Evolutionary conservation across 495 filamentous ascomycete genomes (phyloP), one percentile per base, ranked within the genome.

Genomic region (Aspergillus wentii): DNA sequence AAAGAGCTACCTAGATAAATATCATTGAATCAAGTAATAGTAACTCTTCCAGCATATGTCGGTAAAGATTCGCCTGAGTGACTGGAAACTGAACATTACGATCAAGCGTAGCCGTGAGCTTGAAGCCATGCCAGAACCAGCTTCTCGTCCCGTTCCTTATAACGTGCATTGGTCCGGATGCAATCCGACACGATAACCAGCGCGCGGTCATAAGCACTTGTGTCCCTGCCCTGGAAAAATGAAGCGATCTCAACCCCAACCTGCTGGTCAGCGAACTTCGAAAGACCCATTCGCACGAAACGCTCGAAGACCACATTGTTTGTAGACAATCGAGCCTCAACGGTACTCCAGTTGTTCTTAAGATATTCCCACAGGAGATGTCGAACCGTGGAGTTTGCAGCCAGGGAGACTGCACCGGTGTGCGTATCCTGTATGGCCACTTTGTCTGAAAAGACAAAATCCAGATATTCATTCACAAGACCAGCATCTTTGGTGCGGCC

Each of bases 291-390:
- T 44, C 83, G 80, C 46, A 98, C 55, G 62, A 94, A 92, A 15
- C 89, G 79, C 62, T 96, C 90, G 34, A 95, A 67, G 17, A 95
- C 78, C 19, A 95, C 82, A 42, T 86, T 82, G 62, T 94, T 95
- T 1, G 75, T 69, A 42, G 83, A 78, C 33, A 96, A 69, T 49
- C 79, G 82, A 33, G 70, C 62, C 23, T 76, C 69, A 13, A 95
- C 71, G 27, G 64, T 61, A 8, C 68, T 64, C 85, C 90, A 98
- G 62, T 94, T 77, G 5, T 77, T 69, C 50, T 85, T 84, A 41
- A 94, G 73, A 59, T 85, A 95, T 28, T 82, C 68, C 92, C 92
- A 98, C 26, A 92, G 71, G 4, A 79, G 65, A 33, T 73, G 64
- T 11, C 90, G 80, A 3, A 75, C 78, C 30, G 75, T 74, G 14